Evolutionary conservation across 1,284 basidiomycete genomes (phyloP), one percentile per base, ranked within the genome.

Genomic region (Psilocybe mexicana): DNA sequence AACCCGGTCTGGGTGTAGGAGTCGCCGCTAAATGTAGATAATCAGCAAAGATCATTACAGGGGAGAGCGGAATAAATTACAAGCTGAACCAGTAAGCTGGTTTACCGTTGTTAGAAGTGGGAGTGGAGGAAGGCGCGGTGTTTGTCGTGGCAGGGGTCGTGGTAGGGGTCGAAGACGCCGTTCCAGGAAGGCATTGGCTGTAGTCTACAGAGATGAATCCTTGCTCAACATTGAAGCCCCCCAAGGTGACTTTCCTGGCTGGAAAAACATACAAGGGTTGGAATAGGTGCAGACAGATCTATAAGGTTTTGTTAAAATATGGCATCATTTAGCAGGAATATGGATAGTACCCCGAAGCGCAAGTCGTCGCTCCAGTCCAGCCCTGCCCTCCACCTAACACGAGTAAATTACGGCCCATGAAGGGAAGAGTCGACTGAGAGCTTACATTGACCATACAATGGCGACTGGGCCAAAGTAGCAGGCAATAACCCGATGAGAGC

Each of bases 1-100:
- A 85, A 86, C 0, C 76, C 77, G 0, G 83, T 85, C 66, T 80
- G 77, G 0, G 83, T 82, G 70, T 84, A 85, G 5, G 83, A 84
- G 63, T 85, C 83, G 14, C 83, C 83, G 65, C 83, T 84, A 58
- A 10, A 42, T 12, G 6, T 7, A 33, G 8, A 2, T 14, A 43
- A 26, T n/a, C 3, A 26, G 18, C 26, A 14, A 50, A 14, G 12
- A 42, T 5, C 12, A 24, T 18, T 18, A 18, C 18, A 38, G 30
- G 28, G 42, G 18, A 18, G n/a, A 28, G 3, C 14, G 7, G 23
- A 14, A 11, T 61, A 76, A 63, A 40, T 40, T 59, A 81, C 79
- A 82, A 82, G 61, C 77, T 80, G 65, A 82, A 82, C 79, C 79
- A 81, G 65, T 73, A 80, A 64, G 78, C 79, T 2, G 73, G 64